A percentile compares a stretch with the other conserved stretches of the same genome.
These are phyloP conservation scores for Coleophoma cylindrospora DNA, from an alignment of 2,329 filamentous ascomycete genomes.

Conservation along the genomic window DNA sequence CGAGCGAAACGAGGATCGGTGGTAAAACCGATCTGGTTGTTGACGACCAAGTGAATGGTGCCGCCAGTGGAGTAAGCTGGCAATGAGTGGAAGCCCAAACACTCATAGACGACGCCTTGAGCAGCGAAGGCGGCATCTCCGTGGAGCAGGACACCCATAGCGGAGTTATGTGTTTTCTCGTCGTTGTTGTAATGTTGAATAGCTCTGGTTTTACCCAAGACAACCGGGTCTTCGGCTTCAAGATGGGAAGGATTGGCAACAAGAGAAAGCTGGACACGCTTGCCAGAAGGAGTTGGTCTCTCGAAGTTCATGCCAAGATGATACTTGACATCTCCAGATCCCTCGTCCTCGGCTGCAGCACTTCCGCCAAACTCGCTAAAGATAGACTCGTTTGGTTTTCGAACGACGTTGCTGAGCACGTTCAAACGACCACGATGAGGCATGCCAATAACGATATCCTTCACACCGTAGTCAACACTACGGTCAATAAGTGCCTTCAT, in stretches of 20 bases:
- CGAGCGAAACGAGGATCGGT: constrained; percentile 96
- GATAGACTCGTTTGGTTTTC: constrained; percentile 99
- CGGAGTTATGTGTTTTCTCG: constrained; percentile 79
- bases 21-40: constrained; percentile 99
- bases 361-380: constrained; percentile 97
- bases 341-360: constrained; percentile 83
- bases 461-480: constrained; percentile 96
- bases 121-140: constrained; percentile 96
- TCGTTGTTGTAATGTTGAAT: constrained; percentile 99
- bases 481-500: constrained; percentile 99
- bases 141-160: constrained; percentile 94
- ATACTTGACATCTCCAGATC: constrained; percentile 98
- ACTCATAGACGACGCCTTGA: constrained; percentile 97
- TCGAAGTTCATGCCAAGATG: constrained; percentile 99
- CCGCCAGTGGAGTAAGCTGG: constrained; percentile 96
- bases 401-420: constrained; percentile 95
- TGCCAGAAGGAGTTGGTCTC: constrained; percentile 93
- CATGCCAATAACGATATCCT: constrained; percentile 99
- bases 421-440: constrained; percentile 98
- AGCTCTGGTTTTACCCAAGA: constrained; percentile 93
- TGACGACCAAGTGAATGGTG: constrained; percentile 94
- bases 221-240: constrained; percentile 96
- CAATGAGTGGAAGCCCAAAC: constrained; percentile 92
- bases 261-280: constrained; percentile 97
- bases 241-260: constrained; percentile 98